Conservation (phyloP, 2,329 filamentous ascomycete species). For the Teratosphaeria zuluensis region DNA sequence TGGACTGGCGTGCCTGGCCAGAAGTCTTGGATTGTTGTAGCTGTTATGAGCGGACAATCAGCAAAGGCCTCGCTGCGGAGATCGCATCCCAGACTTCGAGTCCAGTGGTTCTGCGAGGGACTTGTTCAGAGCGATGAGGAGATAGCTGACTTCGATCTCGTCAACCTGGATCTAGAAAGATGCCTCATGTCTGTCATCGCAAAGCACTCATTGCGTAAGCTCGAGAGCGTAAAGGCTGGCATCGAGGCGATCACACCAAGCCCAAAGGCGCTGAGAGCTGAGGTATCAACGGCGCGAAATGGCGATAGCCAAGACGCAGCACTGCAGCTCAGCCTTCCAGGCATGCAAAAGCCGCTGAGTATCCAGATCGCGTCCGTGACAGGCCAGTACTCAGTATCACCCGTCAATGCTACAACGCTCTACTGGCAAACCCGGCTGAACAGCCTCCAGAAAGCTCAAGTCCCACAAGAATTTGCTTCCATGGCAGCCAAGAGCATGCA, state of each 20-base stretch:
- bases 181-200: slow-evolving; percentile 67
- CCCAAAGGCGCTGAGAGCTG: slow-evolving; percentile 21
- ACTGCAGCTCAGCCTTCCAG: slow-evolving; percentile 60
- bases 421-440: slow-evolving; percentile 58
- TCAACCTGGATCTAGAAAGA: slow-evolving; percentile 60
- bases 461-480: slow-evolving; percentile 47
- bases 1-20: slow-evolving; percentile 63
- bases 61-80: slow-evolving; percentile 19
- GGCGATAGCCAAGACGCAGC: slow-evolving; percentile 44
- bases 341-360: slow-evolving; percentile 45
- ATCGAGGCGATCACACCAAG: slow-evolving; percentile 12
- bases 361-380: slow-evolving; percentile 68
- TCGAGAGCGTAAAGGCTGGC: slow-evolving; percentile 54
- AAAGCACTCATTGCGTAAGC: slow-evolving; percentile 61
- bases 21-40: slow-evolving; percentile 88
- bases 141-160: slow-evolving; percentile 56
- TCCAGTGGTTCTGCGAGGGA: slow-evolving; percentile 78
- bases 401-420: slow-evolving; percentile 33
- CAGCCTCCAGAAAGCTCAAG: slow-evolving; percentile 48
- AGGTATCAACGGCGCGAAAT: neutral
- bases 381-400: slow-evolving; percentile 63
- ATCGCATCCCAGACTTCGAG: slow-evolving; percentile 35
- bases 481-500: slow-evolving; percentile 53
- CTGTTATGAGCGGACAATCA: slow-evolving; percentile 56
- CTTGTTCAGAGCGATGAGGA: slow-evolving; percentile 57